These are phyloP conservation scores for Diutina siamensis DNA, from an alignment of 1,139 yeast genomes.

Conservation along the genomic window DNA sequence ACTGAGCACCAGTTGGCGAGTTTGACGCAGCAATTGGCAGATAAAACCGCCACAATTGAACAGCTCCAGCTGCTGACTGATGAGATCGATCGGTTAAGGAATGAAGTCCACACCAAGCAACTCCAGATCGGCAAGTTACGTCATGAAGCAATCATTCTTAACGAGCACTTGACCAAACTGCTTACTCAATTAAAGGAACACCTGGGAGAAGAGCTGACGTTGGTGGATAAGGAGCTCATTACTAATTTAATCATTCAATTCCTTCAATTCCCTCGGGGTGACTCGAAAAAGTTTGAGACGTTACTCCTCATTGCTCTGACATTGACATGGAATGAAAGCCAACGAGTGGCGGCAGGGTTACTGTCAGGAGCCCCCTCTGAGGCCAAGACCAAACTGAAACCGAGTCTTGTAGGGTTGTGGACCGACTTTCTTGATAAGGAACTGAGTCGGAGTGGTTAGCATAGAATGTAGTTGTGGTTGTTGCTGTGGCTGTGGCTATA, in stretches of 20 bases:
- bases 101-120: constrained; percentile 55
- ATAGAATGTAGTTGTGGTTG: too few species aligned
- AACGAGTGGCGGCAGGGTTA: constrained; percentile 75
- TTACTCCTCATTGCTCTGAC: constrained; percentile 73
- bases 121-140: constrained; percentile 78
- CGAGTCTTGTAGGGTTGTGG: constrained; percentile 78
- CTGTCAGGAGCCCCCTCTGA: constrained; percentile 18
- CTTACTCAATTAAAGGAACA: constrained; percentile 67
- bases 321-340: constrained; percentile 79
- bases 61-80: constrained; percentile 8
- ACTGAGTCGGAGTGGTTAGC: constrained; percentile 23
- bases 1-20: constrained; percentile 12
- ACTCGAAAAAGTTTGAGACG: constrained; percentile 88
- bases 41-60: constrained; percentile 2
- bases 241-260: constrained; percentile 80
- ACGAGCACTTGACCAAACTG: constrained; percentile 90
- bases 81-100: constrained; percentile 16
- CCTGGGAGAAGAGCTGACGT: constrained; percentile 50
- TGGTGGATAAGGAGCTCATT: constrained; percentile 78
- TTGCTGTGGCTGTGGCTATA: too few species aligned
- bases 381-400: constrained; percentile 26
- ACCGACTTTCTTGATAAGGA: constrained; percentile 84
- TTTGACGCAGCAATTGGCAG: constrained; percentile 7
- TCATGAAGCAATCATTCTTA: constrained; percentile 89
- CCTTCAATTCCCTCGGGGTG: constrained; percentile 82